Percentiles rank a stretch among this genome's conserved stretches.
Conservation (phyloP, 495 filamentous ascomycete species). For the Astrothelium subdiscretum region DNA sequence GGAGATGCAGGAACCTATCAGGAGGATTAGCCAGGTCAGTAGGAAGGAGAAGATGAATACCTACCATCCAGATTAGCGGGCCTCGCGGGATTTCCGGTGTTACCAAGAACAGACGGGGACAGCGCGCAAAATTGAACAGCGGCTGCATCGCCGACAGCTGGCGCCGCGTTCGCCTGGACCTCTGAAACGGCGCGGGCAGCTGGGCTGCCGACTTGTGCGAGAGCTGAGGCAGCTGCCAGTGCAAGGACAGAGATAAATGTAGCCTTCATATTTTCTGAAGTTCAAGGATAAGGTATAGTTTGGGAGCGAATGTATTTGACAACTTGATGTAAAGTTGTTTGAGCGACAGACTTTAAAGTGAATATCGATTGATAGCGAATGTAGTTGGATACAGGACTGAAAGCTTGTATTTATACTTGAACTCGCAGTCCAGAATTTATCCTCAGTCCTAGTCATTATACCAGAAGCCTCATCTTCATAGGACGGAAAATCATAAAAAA, state of each 20-base stretch:
- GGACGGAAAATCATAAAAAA: background rate
- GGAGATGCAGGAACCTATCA: background rate
- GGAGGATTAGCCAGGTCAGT: background rate
- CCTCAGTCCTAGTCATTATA: background rate
- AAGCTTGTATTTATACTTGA: background rate
- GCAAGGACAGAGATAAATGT: background rate
- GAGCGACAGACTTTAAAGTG: background rate
- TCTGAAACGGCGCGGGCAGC: background rate
- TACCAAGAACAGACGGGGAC: background rate
- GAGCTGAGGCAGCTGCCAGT: background rate
- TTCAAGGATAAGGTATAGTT: background rate
- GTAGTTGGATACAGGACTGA: background rate
- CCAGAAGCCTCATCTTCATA: background rate
- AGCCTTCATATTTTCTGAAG: background rate
- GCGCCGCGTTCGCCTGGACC: background rate
- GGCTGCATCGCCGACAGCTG: background rate
- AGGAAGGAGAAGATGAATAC: background rate
- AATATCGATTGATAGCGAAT: background rate
- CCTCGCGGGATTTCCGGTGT: background rate
- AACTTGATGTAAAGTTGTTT: background rate
- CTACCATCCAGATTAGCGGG: background rate
- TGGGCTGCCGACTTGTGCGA: background rate
- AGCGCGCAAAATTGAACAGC: background rate
- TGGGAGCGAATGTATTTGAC: background rate
- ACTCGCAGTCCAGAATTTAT: background rate